Percentiles rank a stretch among this genome's conserved stretches.
Conservation (phyloP, 2,329 filamentous ascomycete species). For the Setomelanomma holmii region DNA sequence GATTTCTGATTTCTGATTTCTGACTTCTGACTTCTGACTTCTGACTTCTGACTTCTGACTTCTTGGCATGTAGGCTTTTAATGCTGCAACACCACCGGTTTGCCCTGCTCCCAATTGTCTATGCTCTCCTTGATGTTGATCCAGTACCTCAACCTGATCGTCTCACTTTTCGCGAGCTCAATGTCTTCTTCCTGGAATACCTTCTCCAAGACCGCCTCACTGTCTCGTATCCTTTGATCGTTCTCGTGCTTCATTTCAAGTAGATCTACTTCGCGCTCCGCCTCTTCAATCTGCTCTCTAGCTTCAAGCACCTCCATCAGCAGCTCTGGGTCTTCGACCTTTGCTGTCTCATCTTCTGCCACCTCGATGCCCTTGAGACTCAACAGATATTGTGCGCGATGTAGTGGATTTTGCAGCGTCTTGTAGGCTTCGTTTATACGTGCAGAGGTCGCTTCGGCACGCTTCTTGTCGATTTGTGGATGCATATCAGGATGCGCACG, state of each 20-base stretch:
- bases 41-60: neutral
- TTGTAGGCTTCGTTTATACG: constrained; percentile 92
- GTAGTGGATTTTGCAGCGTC: constrained; percentile 78
- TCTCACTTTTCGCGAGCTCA: constrained; percentile 71
- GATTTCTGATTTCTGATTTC: too few species aligned
- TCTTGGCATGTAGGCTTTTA: constrained; percentile 28
- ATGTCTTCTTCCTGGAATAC: constrained; percentile 73
- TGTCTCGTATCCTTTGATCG: constrained; percentile 68
- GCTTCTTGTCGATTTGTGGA: constrained; percentile 57
- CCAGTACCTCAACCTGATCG: constrained; percentile 86
- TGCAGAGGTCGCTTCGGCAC: constrained; percentile 79
- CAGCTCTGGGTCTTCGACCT: constrained; percentile 73
- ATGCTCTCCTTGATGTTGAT: constrained; percentile 83
- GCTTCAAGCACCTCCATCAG: constrained; percentile 83
- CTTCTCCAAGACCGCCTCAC: constrained; percentile 67
- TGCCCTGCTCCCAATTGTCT: constrained; percentile 83
- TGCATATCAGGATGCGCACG: constrained; percentile 76
- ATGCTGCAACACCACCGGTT: constrained; percentile 64
- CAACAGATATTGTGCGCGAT: constrained; percentile 88
- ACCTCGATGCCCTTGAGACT: constrained; percentile 75
- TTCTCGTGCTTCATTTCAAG: constrained; percentile 69
- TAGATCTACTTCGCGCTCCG: constrained; percentile 67
- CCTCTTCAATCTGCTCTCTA: constrained; percentile 65
- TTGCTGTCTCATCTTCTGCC: constrained; percentile 76
- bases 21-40: too few species aligned